Evolutionary conservation across 108 stramenopile genomes (phyloP).

Genomic region (Nitzschia sp.): DNA sequence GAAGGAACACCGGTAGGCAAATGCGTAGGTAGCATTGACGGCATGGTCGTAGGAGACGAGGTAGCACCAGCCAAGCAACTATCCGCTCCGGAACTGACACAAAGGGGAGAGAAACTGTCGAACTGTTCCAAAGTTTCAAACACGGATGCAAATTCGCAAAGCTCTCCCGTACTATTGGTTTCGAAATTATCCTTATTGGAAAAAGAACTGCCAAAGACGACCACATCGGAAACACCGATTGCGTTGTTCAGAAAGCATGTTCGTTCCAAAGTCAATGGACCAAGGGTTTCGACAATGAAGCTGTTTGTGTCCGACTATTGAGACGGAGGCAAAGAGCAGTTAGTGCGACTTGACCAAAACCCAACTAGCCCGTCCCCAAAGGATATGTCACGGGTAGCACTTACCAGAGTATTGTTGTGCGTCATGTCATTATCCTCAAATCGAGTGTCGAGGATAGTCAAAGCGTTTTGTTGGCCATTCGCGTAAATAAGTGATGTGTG

Average conservation of each 20-base stretch:
- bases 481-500: constrained; percentile 35
- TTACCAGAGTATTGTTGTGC: constrained; percentile 34
- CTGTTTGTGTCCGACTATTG: constrained; percentile 30
- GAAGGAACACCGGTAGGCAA: constrained; percentile 1
- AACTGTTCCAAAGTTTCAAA: constrained; percentile 40
- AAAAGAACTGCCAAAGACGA: constrained; percentile 31
- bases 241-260: constrained; percentile 43
- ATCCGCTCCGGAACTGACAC: constrained; percentile 9
- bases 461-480: constrained; percentile 41
- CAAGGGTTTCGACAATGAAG: constrained; percentile 42
- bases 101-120: constrained; percentile 34
- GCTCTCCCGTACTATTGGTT: constrained; percentile 19
- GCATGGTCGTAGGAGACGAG: constrained; percentile 13
- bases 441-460: constrained; percentile 8
- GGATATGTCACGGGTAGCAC: too few relatives aligned
- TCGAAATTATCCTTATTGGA: constrained; percentile 23
- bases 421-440: constrained; percentile 47
- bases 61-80: constrained; percentile 18
- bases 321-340: background rate
- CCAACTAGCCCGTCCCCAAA: too few relatives aligned
- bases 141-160: constrained; percentile 33
- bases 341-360: too few relatives aligned
- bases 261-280: constrained; percentile 28
- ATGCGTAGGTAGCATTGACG: background rate
- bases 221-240: constrained; percentile 41